These are phyloP conservation scores for Plasmodium vivax DNA, from an alignment of 169 alveolate species.

Conservation along the genomic window DNA sequence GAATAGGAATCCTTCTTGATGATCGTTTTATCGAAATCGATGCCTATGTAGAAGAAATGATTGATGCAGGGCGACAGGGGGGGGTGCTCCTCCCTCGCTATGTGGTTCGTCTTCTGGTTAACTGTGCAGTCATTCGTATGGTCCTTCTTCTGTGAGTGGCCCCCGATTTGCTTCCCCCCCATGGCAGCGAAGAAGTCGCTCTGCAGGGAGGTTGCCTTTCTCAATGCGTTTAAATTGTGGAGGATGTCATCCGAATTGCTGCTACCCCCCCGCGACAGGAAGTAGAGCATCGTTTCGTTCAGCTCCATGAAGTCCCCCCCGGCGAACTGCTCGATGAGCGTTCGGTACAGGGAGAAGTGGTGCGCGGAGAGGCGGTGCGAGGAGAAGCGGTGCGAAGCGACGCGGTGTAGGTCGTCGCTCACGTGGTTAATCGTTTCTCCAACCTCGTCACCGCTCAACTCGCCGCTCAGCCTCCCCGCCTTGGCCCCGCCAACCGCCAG, in stretches of 20 bases:
- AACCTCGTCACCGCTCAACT: too few relatives aligned
- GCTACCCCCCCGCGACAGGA: slow-evolving; percentile 17
- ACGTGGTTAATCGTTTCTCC: neutral
- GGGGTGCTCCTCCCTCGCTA: neutral
- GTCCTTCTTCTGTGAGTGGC: neutral
- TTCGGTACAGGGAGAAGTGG: neutral
- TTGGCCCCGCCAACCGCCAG: neutral
- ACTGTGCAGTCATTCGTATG: neutral
- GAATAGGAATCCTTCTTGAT: slow-evolving; percentile 40
- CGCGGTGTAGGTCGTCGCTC: neutral
- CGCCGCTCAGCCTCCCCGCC: neutral
- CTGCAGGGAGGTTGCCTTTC: slow-evolving; percentile 7
- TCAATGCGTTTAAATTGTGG: slow-evolving; percentile 16
- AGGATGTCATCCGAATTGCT: neutral
- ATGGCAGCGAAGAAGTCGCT: neutral
- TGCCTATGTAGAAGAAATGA: slow-evolving; percentile 26
- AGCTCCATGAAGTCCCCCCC: slow-evolving; percentile 16
- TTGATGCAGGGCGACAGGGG: slow-evolving; percentile 8
- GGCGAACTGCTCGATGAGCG: slow-evolving; percentile 8
- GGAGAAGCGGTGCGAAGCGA: neutral
- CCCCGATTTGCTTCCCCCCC: neutral
- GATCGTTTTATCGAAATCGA: slow-evolving; percentile 71
- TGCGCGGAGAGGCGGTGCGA: neutral
- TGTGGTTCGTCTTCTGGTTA: neutral
- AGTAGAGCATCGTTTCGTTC: slow-evolving; percentile 31